phyloP scores from a whole-genome alignment of 192 early-diverging fungal genomes.

The Phlyctochytrium arcticum region DNA sequence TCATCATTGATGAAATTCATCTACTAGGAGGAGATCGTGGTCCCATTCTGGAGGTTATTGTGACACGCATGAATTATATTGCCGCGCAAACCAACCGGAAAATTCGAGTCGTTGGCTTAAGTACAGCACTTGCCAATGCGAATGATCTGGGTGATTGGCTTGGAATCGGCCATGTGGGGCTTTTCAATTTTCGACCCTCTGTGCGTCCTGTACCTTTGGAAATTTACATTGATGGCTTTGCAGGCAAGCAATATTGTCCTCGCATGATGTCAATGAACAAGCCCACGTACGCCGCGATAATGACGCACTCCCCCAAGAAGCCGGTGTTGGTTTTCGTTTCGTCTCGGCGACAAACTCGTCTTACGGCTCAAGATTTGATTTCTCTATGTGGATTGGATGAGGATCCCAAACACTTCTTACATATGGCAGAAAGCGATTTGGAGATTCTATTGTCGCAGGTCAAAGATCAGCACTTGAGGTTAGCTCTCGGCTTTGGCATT shows the following conservation, averaged over 20 bases:
- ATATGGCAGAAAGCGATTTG: constrained; percentile 77
- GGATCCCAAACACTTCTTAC: constrained; percentile 83
- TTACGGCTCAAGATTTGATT: constrained; percentile 96
- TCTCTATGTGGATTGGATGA: constrained; percentile 89
- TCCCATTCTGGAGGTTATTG: constrained; percentile 95
- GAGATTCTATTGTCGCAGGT: constrained; percentile 68
- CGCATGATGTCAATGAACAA: constrained; percentile 99
- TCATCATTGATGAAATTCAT: constrained; percentile 99
- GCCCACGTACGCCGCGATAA: constrained; percentile 90
- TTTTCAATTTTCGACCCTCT: constrained; percentile 97
- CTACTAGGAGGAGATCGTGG: constrained; percentile 94
- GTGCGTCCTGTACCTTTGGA: constrained; percentile 97
- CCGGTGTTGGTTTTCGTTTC: constrained; percentile 98
- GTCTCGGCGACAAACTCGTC: constrained; percentile 91
- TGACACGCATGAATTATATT: constrained; percentile 98
- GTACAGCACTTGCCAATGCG: constrained; percentile 96
- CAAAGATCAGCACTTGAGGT: constrained; percentile 73
- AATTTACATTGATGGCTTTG: constrained; percentile 95
- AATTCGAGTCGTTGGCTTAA: constrained; percentile 91
- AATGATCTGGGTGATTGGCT: constrained; percentile 96
- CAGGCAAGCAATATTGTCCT: constrained; percentile 93
- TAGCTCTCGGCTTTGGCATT: constrained; percentile 89
- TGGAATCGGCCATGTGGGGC: constrained; percentile 71
- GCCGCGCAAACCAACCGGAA: constrained; percentile 66
- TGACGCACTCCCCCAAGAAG: constrained; percentile 87